Percentiles rank a stretch among this genome's conserved stretches.
Conservation (phyloP, 2,329 filamentous ascomycete species). For the Thielaviopsis euricoi region DNA sequence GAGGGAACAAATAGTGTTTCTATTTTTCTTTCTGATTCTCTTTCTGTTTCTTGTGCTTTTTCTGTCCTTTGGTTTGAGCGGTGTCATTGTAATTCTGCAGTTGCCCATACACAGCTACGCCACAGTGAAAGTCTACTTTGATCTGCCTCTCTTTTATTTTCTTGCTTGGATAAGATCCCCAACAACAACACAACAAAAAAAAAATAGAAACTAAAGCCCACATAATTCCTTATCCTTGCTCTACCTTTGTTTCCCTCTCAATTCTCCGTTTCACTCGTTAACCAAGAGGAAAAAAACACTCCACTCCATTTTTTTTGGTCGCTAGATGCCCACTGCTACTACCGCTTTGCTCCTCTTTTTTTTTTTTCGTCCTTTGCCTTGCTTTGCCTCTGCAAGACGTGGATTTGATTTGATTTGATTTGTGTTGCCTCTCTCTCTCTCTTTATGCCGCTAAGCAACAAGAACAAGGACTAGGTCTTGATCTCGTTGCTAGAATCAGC, state of each 20-base stretch:
- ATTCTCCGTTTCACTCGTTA: background rate
- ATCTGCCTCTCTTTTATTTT: background rate
- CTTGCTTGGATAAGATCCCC: background rate
- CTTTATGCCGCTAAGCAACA: too few relatives aligned
- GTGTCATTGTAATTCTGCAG: too few relatives aligned
- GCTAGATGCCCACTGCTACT: background rate
- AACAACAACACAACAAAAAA: constrained; percentile 7
- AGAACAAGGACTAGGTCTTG: background rate
- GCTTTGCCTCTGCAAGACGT: too few relatives aligned
- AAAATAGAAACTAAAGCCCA: background rate
- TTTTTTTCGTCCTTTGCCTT: background rate
- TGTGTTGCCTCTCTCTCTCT: background rate
- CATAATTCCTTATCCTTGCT: constrained; percentile 4
- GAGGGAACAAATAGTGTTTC: too few relatives aligned
- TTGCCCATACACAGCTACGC: too few relatives aligned
- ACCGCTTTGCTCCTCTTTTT: background rate
- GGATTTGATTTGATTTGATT: background rate
- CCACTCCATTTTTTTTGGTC: background rate
- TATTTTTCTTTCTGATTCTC: too few relatives aligned
- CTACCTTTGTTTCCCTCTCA: constrained; percentile 5
- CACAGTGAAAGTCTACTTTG: background rate
- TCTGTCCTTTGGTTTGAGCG: too few relatives aligned
- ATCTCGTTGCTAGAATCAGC: background rate
- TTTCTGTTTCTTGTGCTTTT: too few relatives aligned
- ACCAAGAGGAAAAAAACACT: too few relatives aligned